Conservation (phyloP, 2,329 filamentous ascomycete genomes). For the Claviceps sorghi region DNA sequence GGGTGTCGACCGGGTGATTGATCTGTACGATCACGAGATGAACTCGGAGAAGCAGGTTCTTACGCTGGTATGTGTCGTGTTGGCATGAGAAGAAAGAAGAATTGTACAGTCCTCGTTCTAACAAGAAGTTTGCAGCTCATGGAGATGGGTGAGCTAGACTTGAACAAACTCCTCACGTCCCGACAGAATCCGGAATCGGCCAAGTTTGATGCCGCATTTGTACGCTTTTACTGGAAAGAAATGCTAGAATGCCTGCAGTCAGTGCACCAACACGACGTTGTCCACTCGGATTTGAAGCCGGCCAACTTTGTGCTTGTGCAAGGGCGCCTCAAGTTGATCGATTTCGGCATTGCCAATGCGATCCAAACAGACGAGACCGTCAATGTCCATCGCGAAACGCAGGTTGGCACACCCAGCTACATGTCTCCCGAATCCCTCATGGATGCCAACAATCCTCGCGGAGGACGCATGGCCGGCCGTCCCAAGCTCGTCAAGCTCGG, state of each 20-base stretch:
- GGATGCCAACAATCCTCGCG: conserved; percentile 59
- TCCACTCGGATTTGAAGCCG: conserved; percentile 93
- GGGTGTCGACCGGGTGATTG: conserved; percentile 78
- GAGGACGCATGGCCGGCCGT: conserved; percentile 23
- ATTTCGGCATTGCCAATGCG: conserved; percentile 96
- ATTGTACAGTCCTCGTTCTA: neutral
- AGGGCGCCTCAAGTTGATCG: conserved; percentile 85
- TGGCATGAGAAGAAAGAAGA: neutral
- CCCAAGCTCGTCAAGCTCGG: conserved; percentile 86
- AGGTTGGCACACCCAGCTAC: conserved; percentile 94
- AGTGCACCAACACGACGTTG: conserved; percentile 80
- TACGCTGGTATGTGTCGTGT: conserved; percentile 50
- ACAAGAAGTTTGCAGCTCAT: conserved; percentile 48
- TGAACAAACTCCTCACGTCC: conserved; percentile 69
- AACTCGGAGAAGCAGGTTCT: conserved; percentile 84
- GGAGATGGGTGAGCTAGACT: conserved; percentile 91
- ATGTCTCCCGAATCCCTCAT: conserved; percentile 94
- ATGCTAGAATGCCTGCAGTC: conserved; percentile 93
- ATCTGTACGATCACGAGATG: conserved; percentile 81
- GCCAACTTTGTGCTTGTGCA: conserved; percentile 92
- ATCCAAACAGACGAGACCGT: conserved; percentile 92
- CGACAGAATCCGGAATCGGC: conserved; percentile 58
- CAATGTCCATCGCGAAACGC: conserved; percentile 90
- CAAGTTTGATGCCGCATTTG: conserved; percentile 74
- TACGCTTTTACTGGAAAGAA: conserved; percentile 97